A percentile compares a stretch with the other conserved stretches of the same genome.
These are phyloP conservation scores for Pyrus hybrid DNA, from an alignment of 331 rosid genomes.

Conservation along the genomic window DNA sequence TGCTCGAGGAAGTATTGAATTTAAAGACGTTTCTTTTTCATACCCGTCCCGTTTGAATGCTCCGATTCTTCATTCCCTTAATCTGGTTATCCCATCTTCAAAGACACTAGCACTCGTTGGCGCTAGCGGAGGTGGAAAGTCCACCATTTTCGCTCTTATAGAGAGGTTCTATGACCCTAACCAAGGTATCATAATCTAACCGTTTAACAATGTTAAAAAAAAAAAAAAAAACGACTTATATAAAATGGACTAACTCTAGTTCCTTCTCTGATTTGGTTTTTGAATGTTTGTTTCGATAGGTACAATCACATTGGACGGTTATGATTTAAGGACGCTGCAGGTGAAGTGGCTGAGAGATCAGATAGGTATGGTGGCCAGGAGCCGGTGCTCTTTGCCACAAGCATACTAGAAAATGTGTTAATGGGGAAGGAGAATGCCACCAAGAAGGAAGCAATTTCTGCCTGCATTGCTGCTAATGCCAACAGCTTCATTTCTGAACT, in stretches of 20 bases:
- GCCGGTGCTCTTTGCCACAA: constrained; percentile 79
- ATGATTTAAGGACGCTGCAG: constrained; percentile 64
- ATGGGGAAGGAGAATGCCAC: constrained; percentile 82
- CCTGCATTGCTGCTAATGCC: constrained; percentile 79
- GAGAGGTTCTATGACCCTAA: constrained; percentile 81
- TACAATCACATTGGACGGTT: constrained; percentile 60
- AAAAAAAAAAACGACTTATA: background rate
- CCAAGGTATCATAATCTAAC: constrained; percentile 33
- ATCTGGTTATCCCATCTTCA: constrained; percentile 58
- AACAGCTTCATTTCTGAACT: constrained; percentile 61
- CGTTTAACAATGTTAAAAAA: background rate
- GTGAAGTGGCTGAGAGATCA: constrained; percentile 79
- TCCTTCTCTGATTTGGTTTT: constrained; percentile 6
- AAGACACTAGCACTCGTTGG: constrained; percentile 77
- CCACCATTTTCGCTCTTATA: constrained; percentile 79
- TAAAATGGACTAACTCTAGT: background rate
- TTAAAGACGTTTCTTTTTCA: constrained; percentile 53
- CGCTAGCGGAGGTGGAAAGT: constrained; percentile 90
- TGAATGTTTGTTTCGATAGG: constrained; percentile 41
- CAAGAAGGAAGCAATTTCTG: constrained; percentile 65
- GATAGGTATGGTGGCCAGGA: constrained; percentile 95
- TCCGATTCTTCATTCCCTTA: constrained; percentile 45
- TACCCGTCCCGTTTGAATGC: constrained; percentile 74
- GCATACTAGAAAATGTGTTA: constrained; percentile 73
- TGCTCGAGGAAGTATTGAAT: constrained; percentile 66